Conservation (phyloP, 441 rosid species). For the Viola pubescens region DNA sequence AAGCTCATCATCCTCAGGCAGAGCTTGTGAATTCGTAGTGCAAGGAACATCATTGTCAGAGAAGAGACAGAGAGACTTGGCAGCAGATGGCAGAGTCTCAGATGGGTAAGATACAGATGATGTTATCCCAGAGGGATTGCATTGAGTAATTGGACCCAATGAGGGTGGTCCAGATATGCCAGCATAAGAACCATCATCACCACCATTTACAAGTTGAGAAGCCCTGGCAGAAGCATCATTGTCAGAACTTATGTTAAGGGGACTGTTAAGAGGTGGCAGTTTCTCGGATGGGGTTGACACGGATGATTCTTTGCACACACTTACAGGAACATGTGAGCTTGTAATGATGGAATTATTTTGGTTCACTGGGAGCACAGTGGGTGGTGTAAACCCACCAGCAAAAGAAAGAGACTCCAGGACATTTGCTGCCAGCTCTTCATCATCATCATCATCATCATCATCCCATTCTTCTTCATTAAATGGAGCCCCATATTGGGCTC, state of each 20-base stretch:
- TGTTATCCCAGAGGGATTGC: too few species aligned
- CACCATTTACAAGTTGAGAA: not conserved
- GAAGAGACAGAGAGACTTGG: not conserved
- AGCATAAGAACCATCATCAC: not conserved
- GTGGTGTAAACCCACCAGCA: not conserved
- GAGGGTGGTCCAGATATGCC: not conserved
- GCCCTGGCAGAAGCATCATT: not conserved
- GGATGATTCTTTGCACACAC: constrained; percentile 18
- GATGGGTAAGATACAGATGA: not conserved
- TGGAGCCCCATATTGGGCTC: constrained; percentile 85
- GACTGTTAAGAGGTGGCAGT: constrained; percentile 3
- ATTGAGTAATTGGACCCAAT: not conserved
- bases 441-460: constrained; percentile 28
- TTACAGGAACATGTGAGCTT: constrained; percentile 15
- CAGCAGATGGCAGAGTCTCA: not conserved
- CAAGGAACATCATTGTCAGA: not conserved
- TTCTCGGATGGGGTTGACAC: constrained; percentile 21
- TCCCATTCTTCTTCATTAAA: constrained; percentile 82
- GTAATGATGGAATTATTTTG: constrained; percentile 17
- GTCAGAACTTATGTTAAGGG: constrained; percentile 14
- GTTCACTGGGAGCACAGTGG: constrained; percentile 3
- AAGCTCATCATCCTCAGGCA: constrained; percentile 7
- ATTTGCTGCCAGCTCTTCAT: not conserved
- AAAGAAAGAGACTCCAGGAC: not conserved
- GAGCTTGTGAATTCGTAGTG: not conserved